Evolutionary conservation across 2,329 filamentous ascomycete genomes (phyloP), one percentile per base, ranked within the genome.

Genomic region (Paecilomyces sp.): DNA sequence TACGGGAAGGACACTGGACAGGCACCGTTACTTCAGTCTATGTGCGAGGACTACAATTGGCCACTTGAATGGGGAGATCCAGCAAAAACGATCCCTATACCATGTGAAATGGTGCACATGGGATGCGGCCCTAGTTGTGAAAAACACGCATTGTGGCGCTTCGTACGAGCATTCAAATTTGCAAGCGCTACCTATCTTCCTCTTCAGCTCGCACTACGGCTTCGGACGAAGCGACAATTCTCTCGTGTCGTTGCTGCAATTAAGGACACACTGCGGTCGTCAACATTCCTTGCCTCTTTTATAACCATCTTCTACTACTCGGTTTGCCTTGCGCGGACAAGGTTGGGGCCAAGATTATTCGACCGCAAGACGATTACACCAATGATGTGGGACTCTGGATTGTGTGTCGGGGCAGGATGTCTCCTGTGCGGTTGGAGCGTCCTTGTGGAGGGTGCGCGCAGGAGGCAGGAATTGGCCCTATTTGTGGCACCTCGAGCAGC

Each of bases 51-150:
- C 65, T 88, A 88, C 73, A 77, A 77, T 31, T 85, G 86, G 78
- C 90, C 91, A 0, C 68, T 79, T n/a, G 76, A 77, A 59, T 92
- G 87, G 83, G 91, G 89, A 22, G 87, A 95, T 72, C 90, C 91
- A 0, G 80, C 82, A 18, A 79, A 80, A 59, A 83, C 86, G 0
- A 75, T 88, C 9, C 91, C 91, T 0, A 88, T 93, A 60, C 90
- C 90, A 1, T 96, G 91, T 74, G 87, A 91, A 71, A 80, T 95
- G 64, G 90, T 94, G 2, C 91, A 96, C 75, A 91, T 91, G 85
- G 88, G 88, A 58, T 82, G 81, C 62, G 88, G 90, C 2, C 80
- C 85, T 1, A 90, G 80, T 59, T 77, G 91, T 74, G 91, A 95
- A 71, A 81, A 81, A 63, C 89, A 95, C 71, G 89, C 88, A 2